Evolutionary conservation across 73 alveolate species (phyloP).

Genomic region (Paramecium bursaria): DNA sequence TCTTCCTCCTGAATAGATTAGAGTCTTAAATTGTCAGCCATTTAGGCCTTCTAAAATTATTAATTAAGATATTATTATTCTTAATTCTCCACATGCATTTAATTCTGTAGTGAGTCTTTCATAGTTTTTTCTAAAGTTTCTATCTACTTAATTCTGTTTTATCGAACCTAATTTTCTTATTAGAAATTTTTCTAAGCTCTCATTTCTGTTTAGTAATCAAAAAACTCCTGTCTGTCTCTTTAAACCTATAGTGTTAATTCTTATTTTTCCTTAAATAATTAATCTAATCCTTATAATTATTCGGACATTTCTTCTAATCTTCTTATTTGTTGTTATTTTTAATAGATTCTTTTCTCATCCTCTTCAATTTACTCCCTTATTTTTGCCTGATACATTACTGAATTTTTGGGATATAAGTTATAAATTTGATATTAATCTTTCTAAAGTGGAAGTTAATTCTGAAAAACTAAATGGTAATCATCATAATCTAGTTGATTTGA

Average conservation of each 20-base stretch:
- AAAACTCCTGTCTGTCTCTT: conserved; percentile 42
- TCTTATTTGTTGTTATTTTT: conserved; percentile 1
- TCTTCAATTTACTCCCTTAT: conserved; percentile 36
- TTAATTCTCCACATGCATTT: conserved; percentile 20
- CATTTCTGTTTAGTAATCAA: conserved; percentile 57
- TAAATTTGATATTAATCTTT: conserved; percentile 38
- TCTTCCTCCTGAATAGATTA: conserved; percentile 31
- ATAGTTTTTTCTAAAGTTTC: conserved; percentile 24
- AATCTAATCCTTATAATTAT: conserved; percentile 7
- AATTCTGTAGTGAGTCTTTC: conserved; percentile 19
- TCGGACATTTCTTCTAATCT: conserved; percentile 42
- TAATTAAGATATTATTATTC: conserved; percentile 40
- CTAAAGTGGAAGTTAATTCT: conserved; percentile 15
- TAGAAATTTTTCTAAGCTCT: conserved; percentile 26
- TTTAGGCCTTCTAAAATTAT: conserved; percentile 30
- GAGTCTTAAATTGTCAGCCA: conserved; percentile 52
- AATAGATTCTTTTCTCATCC: conserved; percentile 6
- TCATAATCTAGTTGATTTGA: conserved; percentile 5
- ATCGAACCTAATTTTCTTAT: conserved; percentile 31
- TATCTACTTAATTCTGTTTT: conserved; percentile 22
- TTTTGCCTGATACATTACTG: conserved; percentile 40
- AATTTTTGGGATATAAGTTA: conserved; percentile 28
- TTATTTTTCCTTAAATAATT: conserved; percentile 6
- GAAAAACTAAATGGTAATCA: neutral
- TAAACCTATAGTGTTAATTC: conserved; percentile 3